Evolutionary conservation across 164 flowering plant genomes (phyloP).

Genomic region (Stephania cephalantha): DNA sequence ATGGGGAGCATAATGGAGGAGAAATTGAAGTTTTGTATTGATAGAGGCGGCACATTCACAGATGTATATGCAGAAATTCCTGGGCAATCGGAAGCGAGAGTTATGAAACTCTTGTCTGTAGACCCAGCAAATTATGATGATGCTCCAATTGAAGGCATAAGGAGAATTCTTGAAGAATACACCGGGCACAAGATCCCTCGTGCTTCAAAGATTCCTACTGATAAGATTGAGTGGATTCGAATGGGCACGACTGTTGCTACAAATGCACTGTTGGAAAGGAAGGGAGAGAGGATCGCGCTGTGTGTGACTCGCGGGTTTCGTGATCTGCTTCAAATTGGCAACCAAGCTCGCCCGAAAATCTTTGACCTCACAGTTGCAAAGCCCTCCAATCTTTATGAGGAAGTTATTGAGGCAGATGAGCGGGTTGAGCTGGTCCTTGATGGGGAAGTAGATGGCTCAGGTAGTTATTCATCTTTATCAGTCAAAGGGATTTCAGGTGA

Average conservation of each 20-base stretch:
- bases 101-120: slow-evolving; percentile 84
- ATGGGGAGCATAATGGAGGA: slow-evolving; percentile 43
- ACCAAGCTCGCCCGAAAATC: slow-evolving; percentile 92
- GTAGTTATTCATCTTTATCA: slow-evolving; percentile 1
- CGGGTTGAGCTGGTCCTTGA: slow-evolving; percentile 69
- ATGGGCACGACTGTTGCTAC: slow-evolving; percentile 99
- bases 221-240: slow-evolving; percentile 89
- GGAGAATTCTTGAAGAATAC: slow-evolving; percentile 78
- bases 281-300: slow-evolving; percentile 89
- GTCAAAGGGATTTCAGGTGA: slow-evolving; percentile 84
- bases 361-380: slow-evolving; percentile 85
- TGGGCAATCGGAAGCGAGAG: slow-evolving; percentile 54
- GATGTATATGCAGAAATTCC: slow-evolving; percentile 96
- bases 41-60: slow-evolving; percentile 98
- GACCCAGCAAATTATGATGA: slow-evolving; percentile 95
- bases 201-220: slow-evolving; percentile 70
- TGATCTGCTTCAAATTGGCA: slow-evolving; percentile 89
- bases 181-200: slow-evolving; percentile 71
- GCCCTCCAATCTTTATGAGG: slow-evolving; percentile 88
- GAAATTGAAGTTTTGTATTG: slow-evolving; percentile 68
- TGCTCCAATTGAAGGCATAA: slow-evolving; percentile 94
- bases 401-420: slow-evolving; percentile 86
- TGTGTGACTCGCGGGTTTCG: slow-evolving; percentile 89
- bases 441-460: slow-evolving; percentile 22
- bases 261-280: slow-evolving; percentile 89